Base-by-base conservation (phyloP, 495 filamentous ascomycete species). In the Penicillium macrosclerotiorum region DNA sequence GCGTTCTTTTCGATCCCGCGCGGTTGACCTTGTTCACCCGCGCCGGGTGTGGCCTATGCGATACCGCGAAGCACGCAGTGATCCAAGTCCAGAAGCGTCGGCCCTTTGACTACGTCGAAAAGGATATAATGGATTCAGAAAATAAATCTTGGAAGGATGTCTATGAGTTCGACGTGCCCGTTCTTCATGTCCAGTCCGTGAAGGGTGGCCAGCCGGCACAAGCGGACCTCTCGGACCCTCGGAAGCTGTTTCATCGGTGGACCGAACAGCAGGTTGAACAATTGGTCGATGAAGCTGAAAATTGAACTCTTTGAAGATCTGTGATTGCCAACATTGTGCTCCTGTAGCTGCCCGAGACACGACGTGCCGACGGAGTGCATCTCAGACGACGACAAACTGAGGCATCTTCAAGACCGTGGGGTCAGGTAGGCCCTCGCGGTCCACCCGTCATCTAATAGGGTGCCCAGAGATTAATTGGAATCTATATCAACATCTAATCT, bases 121-220 rank as follows among this genome's bases (percentile, higher is more conserved):
- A 88, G 33, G 82, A 96, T 62, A 86, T 96, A 14, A 83, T 90
- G 78, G 71, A 73, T 23, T 71, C 77, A 0, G 79, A 72, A 29
- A 75, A 79, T 27, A 77, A 83, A 51, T 47, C 64, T 20, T 95
- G 90, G 90, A 86, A 80, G 56, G 77, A 85, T 59, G 62, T 88
- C 11, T 96, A 96, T 59, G 90, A 94, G 18, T 92, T 94, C 60
- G 90, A 96, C 59, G 85, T 89, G 1, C 90, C 90, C 2, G 90
- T 96, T 37, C 84, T 95, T 9, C 90, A 95, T 59, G 65, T 78
- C 9, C 72, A 79, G 26, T 57, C 67, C 8, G 56, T 75, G 20
- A 59, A 66, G 49, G 76, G 58, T 58, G 56, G 52, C 1, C 34
- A 39, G 29, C 50, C 59, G 9, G 51, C 42, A 33, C 45, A 54